phyloP scores from a whole-genome alignment of 345 rosid species.

The Sonneratia caseolaris region DNA sequence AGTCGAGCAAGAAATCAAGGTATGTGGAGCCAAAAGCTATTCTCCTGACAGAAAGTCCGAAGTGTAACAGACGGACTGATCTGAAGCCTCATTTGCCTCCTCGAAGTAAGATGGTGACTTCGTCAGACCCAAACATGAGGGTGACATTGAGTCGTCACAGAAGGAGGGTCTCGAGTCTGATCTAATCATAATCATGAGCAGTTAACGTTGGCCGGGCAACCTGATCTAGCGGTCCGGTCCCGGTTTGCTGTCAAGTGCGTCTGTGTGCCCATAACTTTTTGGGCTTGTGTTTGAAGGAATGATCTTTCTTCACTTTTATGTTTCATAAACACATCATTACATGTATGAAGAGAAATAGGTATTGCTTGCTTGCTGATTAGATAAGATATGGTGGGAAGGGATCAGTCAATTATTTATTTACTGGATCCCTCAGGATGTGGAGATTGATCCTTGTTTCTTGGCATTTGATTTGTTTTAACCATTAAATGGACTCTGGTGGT shows the following conservation, averaged over 20 bases:
- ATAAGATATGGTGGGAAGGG: not conserved
- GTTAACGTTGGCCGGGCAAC: not conserved
- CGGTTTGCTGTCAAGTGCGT: not conserved
- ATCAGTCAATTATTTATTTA: not conserved
- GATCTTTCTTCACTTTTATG: not conserved
- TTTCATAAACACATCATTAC: not conserved
- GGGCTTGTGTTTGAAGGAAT: not conserved
- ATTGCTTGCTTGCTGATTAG: not conserved
- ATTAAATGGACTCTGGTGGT: not conserved
- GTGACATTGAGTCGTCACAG: constrained; percentile 43
- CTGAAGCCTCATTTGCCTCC: constrained; percentile 27
- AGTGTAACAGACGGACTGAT: constrained; percentile 18
- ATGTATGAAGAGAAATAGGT: constrained; percentile 3
- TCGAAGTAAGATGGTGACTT: constrained; percentile 47
- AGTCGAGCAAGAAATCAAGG: constrained; percentile 37
- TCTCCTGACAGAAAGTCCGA: constrained; percentile 28
- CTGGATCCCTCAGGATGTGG: not conserved
- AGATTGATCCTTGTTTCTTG: not conserved
- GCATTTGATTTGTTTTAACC: not conserved
- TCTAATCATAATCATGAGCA: constrained; percentile 21
- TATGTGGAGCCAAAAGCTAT: constrained; percentile 21
- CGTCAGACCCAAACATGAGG: constrained; percentile 63
- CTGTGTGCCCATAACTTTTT: not conserved
- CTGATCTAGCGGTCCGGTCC: not conserved
- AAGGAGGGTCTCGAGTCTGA: constrained; percentile 59